These are phyloP conservation scores for Dendrocalamus sinicus DNA, from an alignment of 176 grass and related monocot species.

Conservation along the genomic window DNA sequence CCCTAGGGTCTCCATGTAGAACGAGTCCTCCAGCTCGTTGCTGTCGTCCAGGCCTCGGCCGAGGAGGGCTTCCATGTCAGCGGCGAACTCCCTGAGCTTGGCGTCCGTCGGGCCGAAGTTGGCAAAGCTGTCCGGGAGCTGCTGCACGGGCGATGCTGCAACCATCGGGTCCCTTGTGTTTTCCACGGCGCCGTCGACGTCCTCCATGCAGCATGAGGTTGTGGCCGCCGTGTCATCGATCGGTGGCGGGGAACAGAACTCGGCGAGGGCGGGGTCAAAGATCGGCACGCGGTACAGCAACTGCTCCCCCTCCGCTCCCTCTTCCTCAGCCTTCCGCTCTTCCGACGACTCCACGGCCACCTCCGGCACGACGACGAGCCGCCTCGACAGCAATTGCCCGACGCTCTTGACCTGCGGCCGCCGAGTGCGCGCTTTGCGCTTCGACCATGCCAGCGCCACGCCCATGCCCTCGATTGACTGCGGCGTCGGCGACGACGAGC, in stretches of 20 bases:
- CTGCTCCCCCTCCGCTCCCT: conserved; percentile 54
- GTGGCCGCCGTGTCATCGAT: conserved; percentile 41
- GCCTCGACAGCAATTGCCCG: conserved; percentile 43
- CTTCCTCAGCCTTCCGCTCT: conserved; percentile 50
- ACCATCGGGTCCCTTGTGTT: not conserved
- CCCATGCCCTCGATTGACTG: not conserved
- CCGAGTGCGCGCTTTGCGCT: conserved; percentile 74
- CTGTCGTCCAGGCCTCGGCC: conserved; percentile 50
- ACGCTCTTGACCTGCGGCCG: conserved; percentile 55
- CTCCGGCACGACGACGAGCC: conserved; percentile 63
- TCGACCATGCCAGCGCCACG: conserved; percentile 66
- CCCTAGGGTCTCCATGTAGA: conserved; percentile 74
- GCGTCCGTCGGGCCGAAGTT: conserved; percentile 67
- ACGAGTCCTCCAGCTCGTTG: conserved; percentile 53
- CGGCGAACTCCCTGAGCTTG: conserved; percentile 84
- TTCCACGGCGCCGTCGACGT: conserved; percentile 29
- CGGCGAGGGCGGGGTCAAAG: conserved; percentile 63
- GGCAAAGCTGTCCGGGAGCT: conserved; percentile 42
- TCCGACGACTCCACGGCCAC: conserved; percentile 46
- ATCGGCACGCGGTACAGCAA: conserved; percentile 71
- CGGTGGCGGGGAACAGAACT: conserved; percentile 65
- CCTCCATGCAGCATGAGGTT: conserved; percentile 4
- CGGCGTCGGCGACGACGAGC: conserved; percentile 20
- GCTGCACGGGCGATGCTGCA: conserved; percentile 43
- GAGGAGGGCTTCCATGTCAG: conserved; percentile 90